These are phyloP conservation scores for Pseudoturritis turrita DNA, from an alignment of 345 rosid genomes.

Conservation along the genomic window DNA sequence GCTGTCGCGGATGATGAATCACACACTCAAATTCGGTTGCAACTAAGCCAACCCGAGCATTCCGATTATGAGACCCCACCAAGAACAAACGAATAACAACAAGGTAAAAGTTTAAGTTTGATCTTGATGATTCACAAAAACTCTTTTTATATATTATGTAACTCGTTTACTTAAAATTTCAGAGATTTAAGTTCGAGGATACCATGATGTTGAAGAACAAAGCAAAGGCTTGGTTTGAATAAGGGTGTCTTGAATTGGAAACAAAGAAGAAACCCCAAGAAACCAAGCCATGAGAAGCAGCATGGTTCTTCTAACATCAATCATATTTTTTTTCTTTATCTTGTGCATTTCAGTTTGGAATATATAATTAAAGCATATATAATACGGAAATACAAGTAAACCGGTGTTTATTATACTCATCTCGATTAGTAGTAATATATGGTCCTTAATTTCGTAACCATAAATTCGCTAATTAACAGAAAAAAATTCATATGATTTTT, in stretches of 20 bases:
- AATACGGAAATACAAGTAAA: neutral
- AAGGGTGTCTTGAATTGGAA: conserved; percentile 5
- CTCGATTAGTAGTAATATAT: neutral
- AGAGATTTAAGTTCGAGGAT: conserved; percentile 19
- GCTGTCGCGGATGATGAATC: conserved; percentile 26
- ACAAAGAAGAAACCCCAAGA: neutral
- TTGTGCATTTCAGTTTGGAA: conserved; percentile 10
- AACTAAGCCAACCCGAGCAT: conserved; percentile 48
- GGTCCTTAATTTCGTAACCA: neutral
- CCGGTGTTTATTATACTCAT: neutral
- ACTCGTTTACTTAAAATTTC: neutral
- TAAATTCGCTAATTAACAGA: neutral
- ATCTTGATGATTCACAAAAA: neutral
- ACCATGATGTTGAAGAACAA: conserved; percentile 17
- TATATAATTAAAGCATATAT: conserved; percentile 16
- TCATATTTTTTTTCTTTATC: neutral
- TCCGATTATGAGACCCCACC: conserved; percentile 31
- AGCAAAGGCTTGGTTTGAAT: conserved; percentile 19
- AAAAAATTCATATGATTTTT: neutral
- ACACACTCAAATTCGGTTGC: conserved; percentile 41
- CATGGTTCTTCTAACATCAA: conserved; percentile 16
- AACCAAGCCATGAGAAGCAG: conserved; percentile 16
- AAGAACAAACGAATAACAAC: conserved; percentile 27
- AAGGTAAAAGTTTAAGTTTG: neutral
- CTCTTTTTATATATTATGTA: neutral